Evolutionary conservation across 2,329 filamentous ascomycete genomes (phyloP), one percentile per base, ranked within the genome.

Genomic region (Verticillium longisporum): DNA sequence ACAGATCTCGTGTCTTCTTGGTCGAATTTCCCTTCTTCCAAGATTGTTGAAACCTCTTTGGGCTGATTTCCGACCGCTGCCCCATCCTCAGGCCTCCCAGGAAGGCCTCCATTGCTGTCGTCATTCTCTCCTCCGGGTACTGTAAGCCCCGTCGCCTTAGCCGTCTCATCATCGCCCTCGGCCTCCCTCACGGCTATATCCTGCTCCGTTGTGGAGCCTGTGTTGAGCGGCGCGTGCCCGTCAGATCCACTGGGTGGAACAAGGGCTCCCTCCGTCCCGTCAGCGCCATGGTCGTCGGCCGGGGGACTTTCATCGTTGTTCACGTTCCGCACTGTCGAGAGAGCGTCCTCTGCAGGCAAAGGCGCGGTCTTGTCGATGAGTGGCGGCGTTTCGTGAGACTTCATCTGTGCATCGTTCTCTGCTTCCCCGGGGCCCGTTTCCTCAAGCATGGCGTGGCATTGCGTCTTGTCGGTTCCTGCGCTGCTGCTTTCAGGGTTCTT

Each of bases 131-230:
- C 18, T 41, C 41, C 54, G 62, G 66, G 66, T 67, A 34, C 65
- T 66, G 66, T 66, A 18, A 55, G 34, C 66, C 65, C 66, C 64
- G 60, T 57, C 45, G 59, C 58, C 41, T 58, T 57, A 50, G 32
- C 63, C 56, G 59, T 53, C 13, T 10, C 18, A 6, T 53, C 37
- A 18, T 50, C 26, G 26, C 37, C 56, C 4, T 11, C 38, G 11
- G 26, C 18, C 11, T 31, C 21, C 37, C 45, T 38, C 37, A 58
- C 21, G 26, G 45, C 18, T 9, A 26, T 10, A 53, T 21, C n/a
- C 6, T 53, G 45, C 45, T 11, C 45, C 18, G 18, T 53, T 53
- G 21, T 53, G 45, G 45, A 18, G 18, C 45, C 21, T 18, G 45
- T n/a, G 3, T n/a, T 9, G n/a, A 18, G 13, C 26, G 26, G 26